Base-by-base conservation (phyloP, 2,329 filamentous ascomycete species). In the Sporothrix globosa region DNA sequence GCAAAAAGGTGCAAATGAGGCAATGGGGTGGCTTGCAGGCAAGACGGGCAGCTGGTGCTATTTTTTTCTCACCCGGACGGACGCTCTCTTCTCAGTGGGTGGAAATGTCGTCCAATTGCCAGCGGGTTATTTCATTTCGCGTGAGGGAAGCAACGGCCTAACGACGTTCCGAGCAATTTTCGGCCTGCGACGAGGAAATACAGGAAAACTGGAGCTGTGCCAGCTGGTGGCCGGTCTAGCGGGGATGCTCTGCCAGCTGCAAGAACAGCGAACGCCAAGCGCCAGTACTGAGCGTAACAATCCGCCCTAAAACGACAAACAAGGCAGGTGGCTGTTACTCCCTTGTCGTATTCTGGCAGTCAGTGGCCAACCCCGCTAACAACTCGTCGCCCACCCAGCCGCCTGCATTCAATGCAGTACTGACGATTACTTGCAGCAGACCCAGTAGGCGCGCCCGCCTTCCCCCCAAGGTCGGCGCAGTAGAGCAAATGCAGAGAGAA, bases 21-120 rank as follows among this genome's bases (percentile, higher is more conserved):
- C 41, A 58, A 63, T 53, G 46, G 52, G 61, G 61, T 52, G 61
- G 52, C 60, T 63, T 63, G 60, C 60, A 63, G 60, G 41, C 41
- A 48, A 63, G 34, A 44, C 44, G 27, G 52, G 56, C 27, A 60
- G 66, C 68, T 73, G 71, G 69, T 73, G 60, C 73, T 69, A 72
- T 73, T 71, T 72, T 72, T 72, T 68, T 68, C 65, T 46, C 53
- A 30, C 66, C 39, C 48, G 24, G 54, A 21, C 41, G 21, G 34
- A 6, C 30, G 30, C 60, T 19, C 61, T 61, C 39, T 39, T 52
- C 34, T 52, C 60, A 53, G 56, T 52, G 53, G 50, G 30, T 21
- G 66, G 39, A 61, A 41, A 13, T 50, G 69, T 68, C 74, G 63
- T 76, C 75, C 76, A 76, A 77, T 83, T 76, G 74, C 74, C 73